Conservation (phyloP, 2,329 filamentous ascomycete species). For the Pseudogymnoascus sp. region DNA sequence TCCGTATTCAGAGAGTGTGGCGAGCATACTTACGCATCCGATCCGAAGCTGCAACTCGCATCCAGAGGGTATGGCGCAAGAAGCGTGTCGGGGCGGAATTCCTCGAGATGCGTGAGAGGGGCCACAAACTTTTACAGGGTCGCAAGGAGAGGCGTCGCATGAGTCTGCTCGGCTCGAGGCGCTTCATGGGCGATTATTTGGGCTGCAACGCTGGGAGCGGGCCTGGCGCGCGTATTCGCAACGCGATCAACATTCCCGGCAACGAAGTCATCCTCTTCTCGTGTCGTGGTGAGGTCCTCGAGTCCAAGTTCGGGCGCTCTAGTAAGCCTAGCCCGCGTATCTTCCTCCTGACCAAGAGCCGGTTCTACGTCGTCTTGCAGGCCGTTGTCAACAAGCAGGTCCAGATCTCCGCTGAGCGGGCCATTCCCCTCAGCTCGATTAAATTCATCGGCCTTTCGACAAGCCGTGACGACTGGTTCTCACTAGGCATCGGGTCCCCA, state of each 20-base stretch:
- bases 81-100: slow-evolving; percentile 87
- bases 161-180: slow-evolving; percentile 82
- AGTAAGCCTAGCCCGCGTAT: slow-evolving; percentile 87
- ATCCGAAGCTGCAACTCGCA: slow-evolving; percentile 83
- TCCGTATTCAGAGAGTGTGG: slow-evolving; percentile 94
- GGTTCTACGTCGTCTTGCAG: slow-evolving; percentile 85
- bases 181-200: slow-evolving; percentile 92
- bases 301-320: slow-evolving; percentile 92
- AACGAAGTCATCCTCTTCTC: slow-evolving; percentile 81
- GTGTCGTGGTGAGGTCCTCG: slow-evolving; percentile 79
- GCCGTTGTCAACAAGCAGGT: slow-evolving; percentile 73
- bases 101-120: slow-evolving; percentile 78
- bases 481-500: slow-evolving; percentile 77
- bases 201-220: slow-evolving; percentile 75
- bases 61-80: slow-evolving; percentile 92
- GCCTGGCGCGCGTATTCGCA: slow-evolving; percentile 72
- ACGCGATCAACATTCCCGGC: slow-evolving; percentile 59
- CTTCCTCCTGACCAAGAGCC: slow-evolving; percentile 74
- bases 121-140: slow-evolving; percentile 70
- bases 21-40: slow-evolving; percentile 90
- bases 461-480: slow-evolving; percentile 93
- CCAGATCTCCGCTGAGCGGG: slow-evolving; percentile 72
- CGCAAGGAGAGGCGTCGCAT: slow-evolving; percentile 88
- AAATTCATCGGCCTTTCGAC: slow-evolving; percentile 78
- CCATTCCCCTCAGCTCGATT: slow-evolving; percentile 77